These are phyloP conservation scores for Paramecium sonneborni DNA, from an alignment of 73 alveolate species.

Conservation along the genomic window DNA sequence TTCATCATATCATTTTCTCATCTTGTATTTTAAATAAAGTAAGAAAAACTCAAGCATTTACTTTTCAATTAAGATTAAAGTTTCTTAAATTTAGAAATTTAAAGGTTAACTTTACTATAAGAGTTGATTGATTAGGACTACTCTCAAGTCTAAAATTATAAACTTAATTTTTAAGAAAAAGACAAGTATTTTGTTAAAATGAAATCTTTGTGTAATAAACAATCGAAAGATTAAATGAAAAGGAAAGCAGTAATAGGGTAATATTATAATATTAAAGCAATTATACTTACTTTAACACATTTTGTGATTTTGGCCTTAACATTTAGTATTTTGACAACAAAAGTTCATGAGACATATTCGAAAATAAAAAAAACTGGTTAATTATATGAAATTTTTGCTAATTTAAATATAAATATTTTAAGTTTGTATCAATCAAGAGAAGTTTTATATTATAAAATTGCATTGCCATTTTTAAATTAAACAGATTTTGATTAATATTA, in stretches of 20 bases:
- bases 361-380: neutral
- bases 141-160: neutral
- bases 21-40: neutral
- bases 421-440: neutral
- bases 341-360: neutral
- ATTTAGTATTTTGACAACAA: neutral
- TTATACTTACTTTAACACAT: neutral
- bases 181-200: neutral
- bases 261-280: neutral
- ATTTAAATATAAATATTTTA: neutral
- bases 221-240: neutral
- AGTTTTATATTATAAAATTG: neutral
- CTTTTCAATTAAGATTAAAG: neutral
- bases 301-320: neutral
- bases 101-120: neutral
- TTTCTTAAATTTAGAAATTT: neutral
- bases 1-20: neutral
- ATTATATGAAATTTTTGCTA: neutral
- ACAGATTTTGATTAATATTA: neutral
- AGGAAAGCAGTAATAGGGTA: neutral
- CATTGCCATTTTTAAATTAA: neutral
- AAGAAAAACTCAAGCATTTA: neutral
- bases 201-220: neutral
- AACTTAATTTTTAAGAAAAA: neutral
- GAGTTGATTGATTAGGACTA: neutral